phyloP scores from a whole-genome alignment of 2,329 filamentous ascomycete genomes.

The Beauveria pseudobassiana region DNA sequence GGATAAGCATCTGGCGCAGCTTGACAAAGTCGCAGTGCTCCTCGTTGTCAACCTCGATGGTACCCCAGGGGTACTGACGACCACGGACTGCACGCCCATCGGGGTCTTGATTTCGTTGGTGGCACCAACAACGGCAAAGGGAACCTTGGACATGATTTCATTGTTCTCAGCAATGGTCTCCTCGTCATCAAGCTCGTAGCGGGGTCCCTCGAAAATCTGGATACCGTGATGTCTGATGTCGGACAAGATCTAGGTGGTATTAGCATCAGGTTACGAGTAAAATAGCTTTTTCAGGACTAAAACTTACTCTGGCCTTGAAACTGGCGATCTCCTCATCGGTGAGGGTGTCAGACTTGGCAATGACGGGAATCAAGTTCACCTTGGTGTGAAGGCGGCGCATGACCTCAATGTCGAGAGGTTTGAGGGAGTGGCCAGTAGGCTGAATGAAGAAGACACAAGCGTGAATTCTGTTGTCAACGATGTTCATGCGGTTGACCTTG shows the following conservation, averaged over 20 bases:
- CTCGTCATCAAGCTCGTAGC: slow-evolving; percentile 97
- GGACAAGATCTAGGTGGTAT: slow-evolving; percentile 66
- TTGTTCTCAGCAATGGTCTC: slow-evolving; percentile 99
- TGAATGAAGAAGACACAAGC: slow-evolving; percentile 99
- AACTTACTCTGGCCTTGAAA: slow-evolving; percentile 92
- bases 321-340: slow-evolving; percentile 91
- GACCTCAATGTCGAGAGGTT: slow-evolving; percentile 97
- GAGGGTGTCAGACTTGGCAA: slow-evolving; percentile 96
- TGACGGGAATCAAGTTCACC: slow-evolving; percentile 99
- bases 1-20: slow-evolving; percentile 98
- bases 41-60: slow-evolving; percentile 99
- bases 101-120: slow-evolving; percentile 86
- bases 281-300: neutral
- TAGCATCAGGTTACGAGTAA: slow-evolving; percentile 13
- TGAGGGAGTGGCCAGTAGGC: slow-evolving; percentile 94
- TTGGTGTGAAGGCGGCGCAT: slow-evolving; percentile 99
- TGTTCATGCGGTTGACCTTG: slow-evolving; percentile 99
- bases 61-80: slow-evolving; percentile 94
- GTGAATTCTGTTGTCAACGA: slow-evolving; percentile 97
- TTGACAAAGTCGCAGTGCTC: slow-evolving; percentile 99
- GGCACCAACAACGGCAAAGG: slow-evolving; percentile 94
- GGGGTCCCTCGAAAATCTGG: slow-evolving; percentile 97
- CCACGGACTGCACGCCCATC: slow-evolving; percentile 95
- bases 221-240: slow-evolving; percentile 97
- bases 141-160: slow-evolving; percentile 99